Evolutionary conservation across 805 yeast species (phyloP), one percentile per base, ranked within the genome.

Genomic region (Kurtzmaniella cleridarum): DNA sequence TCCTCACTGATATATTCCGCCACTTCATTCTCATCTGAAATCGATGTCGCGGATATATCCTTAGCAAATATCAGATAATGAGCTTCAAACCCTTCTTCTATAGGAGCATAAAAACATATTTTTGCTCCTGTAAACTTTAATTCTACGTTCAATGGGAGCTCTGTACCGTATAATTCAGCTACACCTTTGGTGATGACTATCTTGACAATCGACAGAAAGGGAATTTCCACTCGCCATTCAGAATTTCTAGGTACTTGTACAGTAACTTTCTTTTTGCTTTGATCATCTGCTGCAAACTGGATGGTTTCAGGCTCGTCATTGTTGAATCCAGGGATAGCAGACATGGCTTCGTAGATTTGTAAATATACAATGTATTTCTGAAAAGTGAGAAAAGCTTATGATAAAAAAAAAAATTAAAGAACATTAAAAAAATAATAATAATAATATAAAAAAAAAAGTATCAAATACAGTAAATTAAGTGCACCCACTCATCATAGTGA

Each of bases 101-200:
- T 51, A 1, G 72, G 73, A 5, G 72, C 62, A 41, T 60, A 67
- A 3, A 68, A 41, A 23, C 68, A 56, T 41, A 54, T 59, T 43
- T 67, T 68, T 16, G 55, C 63, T 4, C 74, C 74, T 10, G 65
- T 49, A 18, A 68, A 46, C 33, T 53, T 57, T 27, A 64, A 31
- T 16, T 79, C 84, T 1, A 73, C 68, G 41, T 84, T 86, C 32
- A 72, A 66, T 2, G 96, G 85, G 17, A 93, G 73, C 57, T 93
- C 99, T 2, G 96, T 87, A 17, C 98, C 99, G 60, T 84, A 87
- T 8, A 89, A 75, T 62, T 93, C 98, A 2, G 87, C 96, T 2
- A 80, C 71, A 3, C 98, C 99, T 2, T 67, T 63, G 2, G 60
- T 41, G 9, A 80, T 68, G 48, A 67, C 76, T 33, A 84, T 52